Evolutionary conservation across 192 early-diverging fungal species (phyloP).

Genomic region (Coemansia sp.): DNA sequence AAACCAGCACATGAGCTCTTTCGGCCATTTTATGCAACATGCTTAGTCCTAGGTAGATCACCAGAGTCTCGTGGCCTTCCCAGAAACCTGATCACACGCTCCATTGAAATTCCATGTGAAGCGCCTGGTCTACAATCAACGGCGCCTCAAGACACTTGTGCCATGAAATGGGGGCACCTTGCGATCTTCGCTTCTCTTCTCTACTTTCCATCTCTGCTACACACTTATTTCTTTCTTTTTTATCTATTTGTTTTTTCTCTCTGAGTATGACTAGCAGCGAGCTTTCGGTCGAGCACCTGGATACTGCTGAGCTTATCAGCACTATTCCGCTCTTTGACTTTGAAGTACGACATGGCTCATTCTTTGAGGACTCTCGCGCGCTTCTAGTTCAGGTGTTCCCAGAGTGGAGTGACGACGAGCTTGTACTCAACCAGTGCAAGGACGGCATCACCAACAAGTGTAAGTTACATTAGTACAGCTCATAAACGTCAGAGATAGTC

Average conservation of each 20-base stretch:
- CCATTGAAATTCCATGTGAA: neutral
- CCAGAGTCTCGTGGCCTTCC: constrained; percentile 1
- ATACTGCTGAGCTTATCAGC: constrained; percentile 10
- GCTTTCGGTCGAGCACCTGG: constrained; percentile 3
- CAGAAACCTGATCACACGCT: neutral
- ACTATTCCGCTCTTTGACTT: constrained; percentile 42
- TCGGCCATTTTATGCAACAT: neutral
- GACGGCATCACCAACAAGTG: constrained; percentile 82
- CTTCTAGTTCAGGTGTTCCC: constrained; percentile 58
- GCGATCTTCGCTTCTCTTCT: neutral
- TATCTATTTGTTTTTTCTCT: neutral
- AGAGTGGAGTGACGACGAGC: constrained; percentile 36
- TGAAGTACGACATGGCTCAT: constrained; percentile 52
- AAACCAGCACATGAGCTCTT: neutral
- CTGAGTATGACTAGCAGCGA: constrained; percentile 34
- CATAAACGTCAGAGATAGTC: neutral
- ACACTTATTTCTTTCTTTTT: neutral
- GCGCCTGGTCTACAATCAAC: neutral
- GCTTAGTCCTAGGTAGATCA: neutral
- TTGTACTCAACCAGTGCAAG: constrained; percentile 67
- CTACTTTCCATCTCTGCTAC: neutral
- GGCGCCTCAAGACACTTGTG: neutral
- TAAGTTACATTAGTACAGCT: constrained; percentile 12
- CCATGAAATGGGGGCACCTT: neutral
- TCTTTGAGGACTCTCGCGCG: constrained; percentile 65